These are phyloP conservation scores for Cladophialophora immunda DNA, from an alignment of 2,329 filamentous ascomycete genomes.

Conservation along the genomic window DNA sequence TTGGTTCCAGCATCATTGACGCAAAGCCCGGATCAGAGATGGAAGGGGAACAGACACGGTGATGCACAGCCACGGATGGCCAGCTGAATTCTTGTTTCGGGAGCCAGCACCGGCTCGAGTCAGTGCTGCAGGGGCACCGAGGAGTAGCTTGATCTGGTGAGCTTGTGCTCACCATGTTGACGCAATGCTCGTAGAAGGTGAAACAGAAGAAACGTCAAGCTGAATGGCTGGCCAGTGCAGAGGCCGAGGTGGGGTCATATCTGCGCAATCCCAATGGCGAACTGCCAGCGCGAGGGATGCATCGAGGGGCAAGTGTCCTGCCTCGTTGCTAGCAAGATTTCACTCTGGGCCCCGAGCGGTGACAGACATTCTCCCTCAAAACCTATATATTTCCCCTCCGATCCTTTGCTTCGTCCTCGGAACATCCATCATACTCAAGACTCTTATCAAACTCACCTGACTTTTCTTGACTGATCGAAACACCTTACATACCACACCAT, in stretches of 20 bases:
- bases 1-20: conserved; percentile 15
- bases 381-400: neutral
- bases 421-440: conserved; percentile 5
- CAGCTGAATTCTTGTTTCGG: conserved; percentile 22
- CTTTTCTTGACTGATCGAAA: neutral
- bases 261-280: conserved; percentile 17
- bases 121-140: neutral
- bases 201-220: conserved; percentile 8
- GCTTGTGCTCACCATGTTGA: conserved; percentile 17
- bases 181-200: conserved; percentile 24
- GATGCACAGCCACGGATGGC: conserved; percentile 13
- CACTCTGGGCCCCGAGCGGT: neutral
- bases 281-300: conserved; percentile 2
- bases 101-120: conserved; percentile 5
- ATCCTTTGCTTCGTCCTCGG: neutral
- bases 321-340: neutral
- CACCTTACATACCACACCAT: neutral
- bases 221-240: conserved; percentile 17
- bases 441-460: conserved; percentile 3
- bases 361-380: conserved; percentile 6
- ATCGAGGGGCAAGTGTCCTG: conserved; percentile 16
- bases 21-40: conserved; percentile 9
- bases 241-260: conserved; percentile 19
- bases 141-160: conserved; percentile 8
- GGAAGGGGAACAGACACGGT: neutral